Percentiles rank a stretch among this genome's conserved stretches.
Evolutionary conservation across 345 rosid species (phyloP).

Genomic region (Cochlearia excelsa): DNA sequence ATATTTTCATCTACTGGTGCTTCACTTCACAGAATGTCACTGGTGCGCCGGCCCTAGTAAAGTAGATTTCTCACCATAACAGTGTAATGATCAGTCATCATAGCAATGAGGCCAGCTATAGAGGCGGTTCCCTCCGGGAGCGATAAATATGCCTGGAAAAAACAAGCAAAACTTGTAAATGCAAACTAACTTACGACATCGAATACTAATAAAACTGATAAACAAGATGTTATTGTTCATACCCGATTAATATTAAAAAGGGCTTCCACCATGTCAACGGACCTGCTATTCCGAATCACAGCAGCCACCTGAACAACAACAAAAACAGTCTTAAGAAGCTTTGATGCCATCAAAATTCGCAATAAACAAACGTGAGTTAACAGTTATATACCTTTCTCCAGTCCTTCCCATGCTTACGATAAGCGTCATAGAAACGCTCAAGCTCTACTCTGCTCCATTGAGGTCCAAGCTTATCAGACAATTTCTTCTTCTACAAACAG

Average conservation of each 20-base stretch:
- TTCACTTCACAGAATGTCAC: slow-evolving; percentile 9
- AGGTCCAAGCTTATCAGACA: slow-evolving; percentile 80
- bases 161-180: slow-evolving; percentile 14
- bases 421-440: slow-evolving; percentile 81
- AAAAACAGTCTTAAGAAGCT: slow-evolving; percentile 10
- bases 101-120: slow-evolving; percentile 89
- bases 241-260: slow-evolving; percentile 86
- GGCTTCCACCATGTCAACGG: slow-evolving; percentile 88
- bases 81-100: slow-evolving; percentile 96
- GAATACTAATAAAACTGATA: slow-evolving; percentile 5
- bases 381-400: slow-evolving; percentile 70
- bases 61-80: slow-evolving; percentile 58
- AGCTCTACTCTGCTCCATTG: slow-evolving; percentile 91
- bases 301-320: slow-evolving; percentile 57
- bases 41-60: slow-evolving; percentile 3
- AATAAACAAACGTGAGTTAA: neutral
- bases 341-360: slow-evolving; percentile 4
- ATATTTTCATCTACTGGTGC: slow-evolving; percentile 9
- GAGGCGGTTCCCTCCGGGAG: slow-evolving; percentile 96
- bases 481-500: slow-evolving; percentile 56
- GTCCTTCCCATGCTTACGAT: slow-evolving; percentile 74
- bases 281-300: slow-evolving; percentile 53
- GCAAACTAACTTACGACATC: slow-evolving; percentile 12
- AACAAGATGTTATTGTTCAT: slow-evolving; percentile 3
- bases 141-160: slow-evolving; percentile 82